Base-by-base conservation (phyloP, 2,329 filamentous ascomycete genomes). In the Trichoderma arundinaceum region DNA sequence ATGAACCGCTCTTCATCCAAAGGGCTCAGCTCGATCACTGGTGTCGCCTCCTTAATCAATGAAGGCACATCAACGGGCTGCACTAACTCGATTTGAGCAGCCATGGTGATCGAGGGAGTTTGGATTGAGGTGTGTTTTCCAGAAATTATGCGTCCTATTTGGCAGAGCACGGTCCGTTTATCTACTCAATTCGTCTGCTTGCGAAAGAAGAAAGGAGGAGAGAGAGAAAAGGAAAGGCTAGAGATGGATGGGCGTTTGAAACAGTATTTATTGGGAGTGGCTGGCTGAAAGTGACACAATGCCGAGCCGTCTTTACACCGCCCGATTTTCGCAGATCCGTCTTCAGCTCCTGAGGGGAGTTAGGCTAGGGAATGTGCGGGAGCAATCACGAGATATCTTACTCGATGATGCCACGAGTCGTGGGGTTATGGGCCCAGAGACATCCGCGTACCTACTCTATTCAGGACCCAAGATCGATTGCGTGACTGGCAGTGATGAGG, bases 1-100 rank as follows among this genome's bases (percentile, higher is more conserved):
- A 95, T 71, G 69, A 74, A 74, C 22, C 74, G 73, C 10, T 69
- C 65, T n/a, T 71, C 64, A 3, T 69, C 62, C 44, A 66, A 60
- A 5, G 68, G 53, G 15, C 68, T 65, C 19, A 74, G 57, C 53
- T 74, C 72, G 49, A 74, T 69, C 44, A 75, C 68, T n/a, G 70
- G 68, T 15, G 74, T 67, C 38, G 73, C 63, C 44, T 73, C 70
- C 58, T 73, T 72, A 17, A 60, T 60, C 64, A 74, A 71, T 4
- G 49, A 64, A 60, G 69, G 70, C 66, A 72, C 68, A n/a, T 68
- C 70, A 54, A 65, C 68, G 62, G 63, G 71, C 61, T 56, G 72
- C 66, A 65, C 69, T 32, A 68, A 67, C 54, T 75, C 64, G 53
- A 69, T 69, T 48, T 67, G 70, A 17, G 70, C 68, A 39, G 74